Base-by-base conservation (phyloP, 1,284 basidiomycete species). In the Rhodofomes roseus region DNA sequence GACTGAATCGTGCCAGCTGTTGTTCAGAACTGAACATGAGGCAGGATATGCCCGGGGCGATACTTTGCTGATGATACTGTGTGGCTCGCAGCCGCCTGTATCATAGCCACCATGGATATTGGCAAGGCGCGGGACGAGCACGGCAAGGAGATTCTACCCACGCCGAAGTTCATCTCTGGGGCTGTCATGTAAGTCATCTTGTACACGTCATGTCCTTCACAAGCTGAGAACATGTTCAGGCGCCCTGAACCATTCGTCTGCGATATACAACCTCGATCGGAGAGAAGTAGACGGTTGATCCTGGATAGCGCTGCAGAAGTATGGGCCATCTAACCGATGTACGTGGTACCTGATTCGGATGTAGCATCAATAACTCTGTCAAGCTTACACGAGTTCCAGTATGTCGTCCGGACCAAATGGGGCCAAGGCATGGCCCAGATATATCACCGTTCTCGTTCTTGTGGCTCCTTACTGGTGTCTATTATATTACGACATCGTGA, bases 1-100 rank as follows among this genome's bases (percentile, higher is more conserved):
- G 80, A 79, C 50, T 37, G 31, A 1, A 36, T 12, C n/a, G 11
- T 31, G 41, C n/a, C 2, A 25, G n/a, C n/a, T 34, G 2, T 16
- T 16, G 50, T 16, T 22, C n/a, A 20, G 18, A 4, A 20, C 27
- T 37, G 4, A 44, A 2, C 20, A 6, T 36, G 7, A 14, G 2
- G 16, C 34, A 70, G 68, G 22, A 37, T 61, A 37, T 70, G 68
- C 51, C 66, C 66, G 1, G 67, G 67, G 0, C 61, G 61, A 39
- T 27, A 56, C 41, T 66, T 70, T 2, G 50, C 50, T 29, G 50
- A 52, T n/a, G 27, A 37, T 12, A n/a, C 16, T n/a, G 27, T 54
- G 22, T 54, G 53, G 53, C 37, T 54, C 5, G 68, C 66, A 12
- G 65, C 65, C 34, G 46, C 60, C 2, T 62, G 60, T 37, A 55